Base-by-base conservation (phyloP, 768 basidiomycete genomes). In the Tylopilus felleus region DNA sequence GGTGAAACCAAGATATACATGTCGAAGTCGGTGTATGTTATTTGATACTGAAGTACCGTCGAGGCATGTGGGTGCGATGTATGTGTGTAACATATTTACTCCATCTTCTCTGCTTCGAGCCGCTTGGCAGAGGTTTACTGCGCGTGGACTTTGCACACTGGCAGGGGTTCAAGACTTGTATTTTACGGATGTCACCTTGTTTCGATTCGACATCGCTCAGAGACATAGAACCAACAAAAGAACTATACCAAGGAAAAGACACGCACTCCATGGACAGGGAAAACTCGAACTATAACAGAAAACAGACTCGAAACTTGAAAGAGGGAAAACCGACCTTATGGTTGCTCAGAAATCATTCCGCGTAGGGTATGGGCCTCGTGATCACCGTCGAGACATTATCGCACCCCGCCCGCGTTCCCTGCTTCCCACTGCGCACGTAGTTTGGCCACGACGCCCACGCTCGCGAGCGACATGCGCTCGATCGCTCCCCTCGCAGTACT, bases 401-500 rank as follows among this genome's bases (percentile, higher is more conserved):
- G 5, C 31, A 5, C 35, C 16, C 27, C 8, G 16, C 52, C 5
- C 33, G 25, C 23, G n/a, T 7, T 4, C 52, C 49, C 28, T 17
- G 61, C 31, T 46, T 65, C 64, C 64, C 64, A 65, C 36, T 51
- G 56, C 27, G 49, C 61, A 43, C 65, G 56, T 36, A 66, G 25
- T 40, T 31, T 66, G 1, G 65, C 54, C 33, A 65, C 64, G 45
- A 63, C 54, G 6, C 64, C 64, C 6, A 53, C 48, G 28, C 52
- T 4, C 9, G 31, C 40, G 23, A 58, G 27, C 9, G 39, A n/a
- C 36, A 46, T 21, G 2, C 36, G 52, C 17, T 44, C 55, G 17
- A 28, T 23, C 42, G 19, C 2, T 31, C 25, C 39, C 14, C 17
- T 49, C 14, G 23, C 52, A 16, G 19, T 22, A 29, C 25, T 17